Base-by-base conservation (phyloP, 495 filamentous ascomycete genomes). In the Paragyromitra xinjiangensis region DNA sequence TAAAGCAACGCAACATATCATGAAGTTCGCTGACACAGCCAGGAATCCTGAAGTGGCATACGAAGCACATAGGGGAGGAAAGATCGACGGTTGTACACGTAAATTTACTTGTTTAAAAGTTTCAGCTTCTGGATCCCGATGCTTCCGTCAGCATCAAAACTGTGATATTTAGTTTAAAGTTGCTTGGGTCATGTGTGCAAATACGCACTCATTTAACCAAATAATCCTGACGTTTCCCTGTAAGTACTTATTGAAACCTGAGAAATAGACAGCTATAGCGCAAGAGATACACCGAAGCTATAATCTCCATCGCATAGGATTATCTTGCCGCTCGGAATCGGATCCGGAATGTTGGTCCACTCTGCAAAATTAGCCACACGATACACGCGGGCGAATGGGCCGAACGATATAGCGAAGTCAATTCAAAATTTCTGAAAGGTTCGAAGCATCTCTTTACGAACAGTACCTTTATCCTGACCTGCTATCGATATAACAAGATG, bases 61-160 rank as follows among this genome's bases (percentile, higher is more conserved):
- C 26, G 26, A 58, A n/a, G 22, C 8, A 58, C 11, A 26, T 26
- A 34, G 26, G 34, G 55, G 29, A 34, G 16, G 11, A 29, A 16
- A 7, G 55, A 58, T 58, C 55, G 24, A 34, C 55, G 55, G 55
- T 58, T 58, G 55, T 58, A 58, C 55, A 55, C 55, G 19, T 8
- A 29, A 58, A 22, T 14, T 16, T 14, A 14, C 24, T 29, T 19
- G 14, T 19, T 53, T 14, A 53, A 24, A 58, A 29, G 24, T 58
- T 58, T 58, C 24, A 58, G 55, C 55, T 26, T 29, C 26, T 34
- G 29, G 55, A 58, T 58, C 55, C 55, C 55, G 55, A 37, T 58
- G 3, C 9, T 19, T 34, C 55, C 55, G 55, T 14, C 55, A 26
- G 29, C 24, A 8, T 53, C 5, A 14, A 19, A 19, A 29, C 29